phyloP scores from a whole-genome alignment of 1,284 basidiomycete species.

The Apiotrichum siamense region DNA sequence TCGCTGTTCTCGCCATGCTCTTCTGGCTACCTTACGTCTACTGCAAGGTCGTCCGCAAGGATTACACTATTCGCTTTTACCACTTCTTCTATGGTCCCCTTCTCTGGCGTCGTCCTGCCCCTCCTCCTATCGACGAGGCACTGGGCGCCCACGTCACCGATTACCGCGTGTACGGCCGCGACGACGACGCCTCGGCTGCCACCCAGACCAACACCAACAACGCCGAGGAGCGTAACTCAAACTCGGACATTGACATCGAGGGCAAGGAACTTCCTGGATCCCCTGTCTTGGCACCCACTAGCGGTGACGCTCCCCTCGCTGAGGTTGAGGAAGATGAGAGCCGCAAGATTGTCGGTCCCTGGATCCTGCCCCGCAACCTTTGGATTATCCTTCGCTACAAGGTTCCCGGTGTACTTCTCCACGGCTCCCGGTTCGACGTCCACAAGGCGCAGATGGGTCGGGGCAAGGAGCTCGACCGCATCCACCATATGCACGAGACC shows the following conservation, averaged over 20 bases:
- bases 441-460: conserved; percentile 42
- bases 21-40: conserved; percentile 53
- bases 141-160: conserved; percentile 39
- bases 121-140: not conserved
- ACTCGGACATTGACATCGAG: conserved; percentile 10
- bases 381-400: conserved; percentile 47
- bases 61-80: conserved; percentile 49
- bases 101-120: conserved; percentile 45
- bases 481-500: conserved; percentile 45
- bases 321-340: conserved; percentile 28
- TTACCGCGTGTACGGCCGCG: conserved; percentile 42
- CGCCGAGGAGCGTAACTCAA: not conserved
- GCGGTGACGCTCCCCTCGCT: conserved; percentile 20
- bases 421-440: conserved; percentile 43
- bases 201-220: not conserved
- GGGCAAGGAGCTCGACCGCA: conserved; percentile 32
- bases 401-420: conserved; percentile 26
- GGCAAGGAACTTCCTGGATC: not conserved
- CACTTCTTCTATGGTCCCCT: conserved; percentile 52
- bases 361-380: conserved; percentile 46
- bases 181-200: conserved; percentile 6
- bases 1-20: conserved; percentile 45
- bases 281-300: conserved; percentile 2
- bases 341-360: conserved; percentile 30
- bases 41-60: conserved; percentile 49